Evolutionary conservation across 106 monocot genomes (phyloP), one percentile per base, ranked within the genome.

Genomic region (Allium fistulosum): DNA sequence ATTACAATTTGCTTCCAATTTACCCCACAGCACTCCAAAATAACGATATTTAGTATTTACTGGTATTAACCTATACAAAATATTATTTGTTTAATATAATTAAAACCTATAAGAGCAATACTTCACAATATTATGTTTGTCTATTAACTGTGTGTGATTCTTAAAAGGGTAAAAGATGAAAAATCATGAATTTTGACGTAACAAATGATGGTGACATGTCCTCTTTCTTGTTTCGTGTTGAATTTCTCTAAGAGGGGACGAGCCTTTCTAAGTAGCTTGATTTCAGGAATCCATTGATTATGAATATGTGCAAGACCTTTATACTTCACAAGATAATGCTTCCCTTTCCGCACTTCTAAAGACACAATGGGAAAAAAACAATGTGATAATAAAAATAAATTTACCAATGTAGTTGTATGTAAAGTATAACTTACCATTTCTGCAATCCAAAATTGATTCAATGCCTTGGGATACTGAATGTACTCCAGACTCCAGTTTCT

Each of bases 261-360:
- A n/a, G n/a, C n/a, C n/a, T 87, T 67, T 11, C 11, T 2, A 72
- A 74, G 64, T 60, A 86, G 22, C 74, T 84, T 71, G 13, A 69
- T 83, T 69, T 91, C 87, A 11, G 81, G 64, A 71, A 91, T 37
- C 91, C 86, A 91, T 10, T 46, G 73, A 74, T 91, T 87, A 75
- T 91, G 79, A 17, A 84, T 78, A 82, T 91, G 91, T 7, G 91
- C 78, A 63, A 91, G 79, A 58, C 76, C 76, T 65, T 75, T 84
- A 51, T 87, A 91, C 58, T 91, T 91, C 28, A 87, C 87, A 62
- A 84, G 57, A 79, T 84, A 91, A 68, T 75, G 72, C 69, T 80
- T 91, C 72, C 69, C 70, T 22, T 22, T 22, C 53, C 77, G 57
- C 58, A 59, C 55, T 70, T 67, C 82, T 85, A 22, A 22, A 22